Evolutionary conservation across 306 rosid species (phyloP).

Genomic region (Cicer yamashitae): DNA sequence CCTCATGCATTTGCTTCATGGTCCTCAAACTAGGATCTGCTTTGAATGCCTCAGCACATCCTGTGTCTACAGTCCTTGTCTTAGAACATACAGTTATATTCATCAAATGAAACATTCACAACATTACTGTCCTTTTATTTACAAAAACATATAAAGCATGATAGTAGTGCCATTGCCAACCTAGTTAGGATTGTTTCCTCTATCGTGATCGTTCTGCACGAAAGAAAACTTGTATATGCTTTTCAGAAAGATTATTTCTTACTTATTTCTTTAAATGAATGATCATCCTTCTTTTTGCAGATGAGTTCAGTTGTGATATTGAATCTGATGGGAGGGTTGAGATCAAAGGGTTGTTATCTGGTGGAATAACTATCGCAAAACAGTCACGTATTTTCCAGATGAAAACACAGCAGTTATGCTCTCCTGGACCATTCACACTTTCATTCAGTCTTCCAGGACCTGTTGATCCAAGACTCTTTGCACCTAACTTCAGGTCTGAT

Average conservation of each 20-base stretch:
- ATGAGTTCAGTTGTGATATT: constrained; percentile 69
- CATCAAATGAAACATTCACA: background rate
- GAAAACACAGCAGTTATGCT: constrained; percentile 60
- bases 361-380: constrained; percentile 64
- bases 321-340: constrained; percentile 73
- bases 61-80: background rate
- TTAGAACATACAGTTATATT: constrained; percentile 5
- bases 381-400: constrained; percentile 61
- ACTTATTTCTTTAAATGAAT: background rate
- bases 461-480: constrained; percentile 79
- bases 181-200: too few relatives aligned
- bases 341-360: constrained; percentile 58
- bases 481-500: constrained; percentile 72
- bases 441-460: constrained; percentile 83
- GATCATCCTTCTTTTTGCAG: constrained; percentile 48
- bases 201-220: too few relatives aligned
- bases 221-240: constrained; percentile 18
- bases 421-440: constrained; percentile 74
- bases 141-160: too few relatives aligned
- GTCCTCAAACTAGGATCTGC: constrained; percentile 7
- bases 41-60: background rate
- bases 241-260: constrained; percentile 8
- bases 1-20: background rate
- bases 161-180: too few relatives aligned
- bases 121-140: background rate